Evolutionary conservation across 345 rosid genomes (phyloP).

Genomic region (Brassica rapa): DNA sequence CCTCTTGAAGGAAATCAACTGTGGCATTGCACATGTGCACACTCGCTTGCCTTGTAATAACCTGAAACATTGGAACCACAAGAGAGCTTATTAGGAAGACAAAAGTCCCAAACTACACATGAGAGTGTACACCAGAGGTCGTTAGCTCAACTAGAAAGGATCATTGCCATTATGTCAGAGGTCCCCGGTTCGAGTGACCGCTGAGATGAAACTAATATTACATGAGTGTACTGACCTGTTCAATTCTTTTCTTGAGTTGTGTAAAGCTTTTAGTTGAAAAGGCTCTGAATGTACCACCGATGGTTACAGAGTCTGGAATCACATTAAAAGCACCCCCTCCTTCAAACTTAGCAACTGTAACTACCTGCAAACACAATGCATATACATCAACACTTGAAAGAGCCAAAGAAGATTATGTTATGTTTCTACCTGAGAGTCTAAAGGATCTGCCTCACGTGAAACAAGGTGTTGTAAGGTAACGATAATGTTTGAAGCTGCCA

Average conservation of each 20-base stretch:
- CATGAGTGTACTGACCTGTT: conserved; percentile 54
- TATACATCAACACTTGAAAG: neutral
- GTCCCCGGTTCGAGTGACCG: too few species aligned
- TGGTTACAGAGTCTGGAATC: conserved; percentile 83
- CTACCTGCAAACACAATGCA: conserved; percentile 74
- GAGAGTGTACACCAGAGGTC: neutral
- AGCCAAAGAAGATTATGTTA: neutral
- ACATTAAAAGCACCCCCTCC: conserved; percentile 84
- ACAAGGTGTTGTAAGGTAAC: conserved; percentile 80
- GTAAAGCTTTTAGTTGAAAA: conserved; percentile 60
- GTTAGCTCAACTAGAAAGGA: too few species aligned
- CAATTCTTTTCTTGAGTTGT: conserved; percentile 69
- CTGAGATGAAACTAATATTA: too few species aligned
- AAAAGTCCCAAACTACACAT: neutral
- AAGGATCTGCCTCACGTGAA: conserved; percentile 87
- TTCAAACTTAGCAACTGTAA: conserved; percentile 69
- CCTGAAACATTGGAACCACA: conserved; percentile 43
- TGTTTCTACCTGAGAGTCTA: conserved; percentile 71
- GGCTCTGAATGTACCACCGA: conserved; percentile 89
- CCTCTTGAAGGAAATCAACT: conserved; percentile 48
- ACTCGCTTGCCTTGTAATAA: conserved; percentile 76
- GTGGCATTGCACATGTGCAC: conserved; percentile 87
- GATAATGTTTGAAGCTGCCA: conserved; percentile 77
- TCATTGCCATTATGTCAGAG: too few species aligned
- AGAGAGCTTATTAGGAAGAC: neutral